Conservation (phyloP, 306 rosid genomes). For the Sesbania bispinosa region DNA sequence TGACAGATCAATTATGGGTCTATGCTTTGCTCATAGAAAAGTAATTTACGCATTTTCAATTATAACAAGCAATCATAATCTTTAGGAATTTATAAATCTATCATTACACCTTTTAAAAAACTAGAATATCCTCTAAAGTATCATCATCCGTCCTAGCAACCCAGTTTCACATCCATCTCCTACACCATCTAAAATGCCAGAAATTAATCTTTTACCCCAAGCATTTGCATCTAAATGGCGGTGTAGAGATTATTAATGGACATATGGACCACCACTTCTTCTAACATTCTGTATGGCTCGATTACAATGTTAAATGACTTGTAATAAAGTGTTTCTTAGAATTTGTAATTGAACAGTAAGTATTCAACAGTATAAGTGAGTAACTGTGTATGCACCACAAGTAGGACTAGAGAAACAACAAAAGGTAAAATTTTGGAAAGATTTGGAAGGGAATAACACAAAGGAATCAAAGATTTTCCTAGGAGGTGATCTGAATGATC, state of each 20-base stretch:
- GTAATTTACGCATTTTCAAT: slow-evolving; percentile 1
- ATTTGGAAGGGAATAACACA: not conserved
- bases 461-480: too few relatives aligned
- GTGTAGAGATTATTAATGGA: not conserved
- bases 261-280: not conserved
- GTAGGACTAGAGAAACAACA: not conserved
- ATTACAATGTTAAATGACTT: not conserved
- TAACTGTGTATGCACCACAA: not conserved
- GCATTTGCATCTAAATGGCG: not conserved
- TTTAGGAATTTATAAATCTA: not conserved
- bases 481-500: too few relatives aligned
- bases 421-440: not conserved
- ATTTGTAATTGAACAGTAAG: not conserved
- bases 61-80: not conserved
- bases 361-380: not conserved
- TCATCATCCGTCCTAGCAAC: not conserved
- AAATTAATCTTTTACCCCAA: not conserved
- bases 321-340: not conserved
- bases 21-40: not conserved
- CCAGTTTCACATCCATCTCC: not conserved
- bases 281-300: not conserved
- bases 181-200: not conserved
- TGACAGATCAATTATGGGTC: not conserved
- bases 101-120: not conserved
- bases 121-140: not conserved